These are phyloP conservation scores for Phialemonium atrogriseum DNA, from an alignment of 2,329 filamentous ascomycete genomes.

Conservation along the genomic window DNA sequence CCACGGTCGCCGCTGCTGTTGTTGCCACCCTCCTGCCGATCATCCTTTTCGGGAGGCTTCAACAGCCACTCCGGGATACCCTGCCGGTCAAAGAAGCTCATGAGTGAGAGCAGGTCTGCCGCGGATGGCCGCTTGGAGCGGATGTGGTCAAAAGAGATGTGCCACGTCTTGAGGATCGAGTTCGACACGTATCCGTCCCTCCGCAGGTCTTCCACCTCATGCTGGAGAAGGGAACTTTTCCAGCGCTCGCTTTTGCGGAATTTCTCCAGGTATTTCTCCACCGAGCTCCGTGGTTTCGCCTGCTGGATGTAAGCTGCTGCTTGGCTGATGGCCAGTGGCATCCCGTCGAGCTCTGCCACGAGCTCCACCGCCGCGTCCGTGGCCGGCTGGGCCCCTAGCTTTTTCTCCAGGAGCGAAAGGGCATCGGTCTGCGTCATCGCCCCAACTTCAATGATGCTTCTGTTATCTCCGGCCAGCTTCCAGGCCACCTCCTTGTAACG, in stretches of 20 bases:
- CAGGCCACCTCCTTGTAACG: constrained; percentile 13
- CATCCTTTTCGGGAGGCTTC: constrained; percentile 3
- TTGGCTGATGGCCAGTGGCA: constrained; percentile 26
- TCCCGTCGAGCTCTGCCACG: constrained; percentile 17
- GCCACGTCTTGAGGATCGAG: constrained; percentile 19
- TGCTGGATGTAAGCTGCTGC: constrained; percentile 23
- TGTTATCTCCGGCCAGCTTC: constrained; percentile 10
- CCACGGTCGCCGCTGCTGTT: constrained; percentile 1
- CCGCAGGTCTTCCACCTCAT: constrained; percentile 12
- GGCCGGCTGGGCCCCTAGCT: constrained; percentile 10
- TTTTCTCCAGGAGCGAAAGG: constrained; percentile 21
- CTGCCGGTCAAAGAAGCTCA: constrained; percentile 37
- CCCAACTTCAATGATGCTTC: constrained; percentile 17
- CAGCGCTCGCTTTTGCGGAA: constrained; percentile 16
- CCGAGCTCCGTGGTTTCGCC: constrained; percentile 17
- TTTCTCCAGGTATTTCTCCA: constrained; percentile 27
- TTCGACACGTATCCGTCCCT: constrained; percentile 14
- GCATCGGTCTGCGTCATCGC: constrained; percentile 18
- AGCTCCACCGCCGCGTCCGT: constrained; percentile 13
- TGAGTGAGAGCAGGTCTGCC: constrained; percentile 32
- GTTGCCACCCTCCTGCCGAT: constrained; percentile 5
- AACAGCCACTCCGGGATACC: constrained; percentile 27
- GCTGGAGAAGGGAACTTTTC: constrained; percentile 7
- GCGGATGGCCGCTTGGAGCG: constrained; percentile 17
- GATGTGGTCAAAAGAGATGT: constrained; percentile 24